Evolutionary conservation across 805 yeast genomes (phyloP).

Genomic region (Candida ortonii): DNA sequence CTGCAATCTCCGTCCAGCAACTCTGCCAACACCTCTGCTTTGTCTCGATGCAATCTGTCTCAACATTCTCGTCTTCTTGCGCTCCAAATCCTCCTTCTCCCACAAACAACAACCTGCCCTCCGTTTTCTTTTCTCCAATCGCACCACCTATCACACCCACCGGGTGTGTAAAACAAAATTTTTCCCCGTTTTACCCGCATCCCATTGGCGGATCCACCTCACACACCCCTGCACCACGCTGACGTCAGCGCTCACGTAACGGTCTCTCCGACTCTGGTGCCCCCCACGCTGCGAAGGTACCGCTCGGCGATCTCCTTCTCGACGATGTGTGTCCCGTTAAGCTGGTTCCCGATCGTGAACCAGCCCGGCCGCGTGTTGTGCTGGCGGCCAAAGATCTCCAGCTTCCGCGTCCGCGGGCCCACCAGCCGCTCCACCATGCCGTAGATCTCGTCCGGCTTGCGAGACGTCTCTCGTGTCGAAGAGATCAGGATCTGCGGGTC

Average conservation of each 20-base stretch:
- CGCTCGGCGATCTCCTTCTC: slow-evolving; percentile 50
- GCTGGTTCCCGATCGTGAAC: slow-evolving; percentile 81
- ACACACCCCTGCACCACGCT: too few species aligned
- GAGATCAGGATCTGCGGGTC: slow-evolving; percentile 81
- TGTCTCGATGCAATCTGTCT: slow-evolving; percentile 8
- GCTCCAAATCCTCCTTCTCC: too few species aligned
- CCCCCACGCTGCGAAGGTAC: slow-evolving; percentile 11
- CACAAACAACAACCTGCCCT: too few species aligned
- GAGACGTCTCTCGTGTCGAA: slow-evolving; percentile 79
- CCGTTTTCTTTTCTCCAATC: neutral
- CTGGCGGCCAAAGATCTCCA: slow-evolving; percentile 86
- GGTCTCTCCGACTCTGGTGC: neutral
- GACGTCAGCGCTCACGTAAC: slow-evolving; percentile 2
- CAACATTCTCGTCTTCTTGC: slow-evolving; percentile 35
- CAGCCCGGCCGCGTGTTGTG: slow-evolving; percentile 88
- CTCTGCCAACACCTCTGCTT: slow-evolving; percentile 36
- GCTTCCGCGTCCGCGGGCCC: slow-evolving; percentile 70
- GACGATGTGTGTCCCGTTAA: slow-evolving; percentile 54
- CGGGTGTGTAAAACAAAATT: slow-evolving; percentile 3
- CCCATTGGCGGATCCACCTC: neutral
- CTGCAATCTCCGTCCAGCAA: slow-evolving; percentile 34
- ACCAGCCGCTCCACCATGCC: slow-evolving; percentile 82
- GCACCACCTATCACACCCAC: slow-evolving; percentile 9
- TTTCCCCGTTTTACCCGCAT: slow-evolving; percentile 2
- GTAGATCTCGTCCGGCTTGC: slow-evolving; percentile 90